phyloP scores from a whole-genome alignment of 768 basidiomycete species.

The Calocybe cyanea region DNA sequence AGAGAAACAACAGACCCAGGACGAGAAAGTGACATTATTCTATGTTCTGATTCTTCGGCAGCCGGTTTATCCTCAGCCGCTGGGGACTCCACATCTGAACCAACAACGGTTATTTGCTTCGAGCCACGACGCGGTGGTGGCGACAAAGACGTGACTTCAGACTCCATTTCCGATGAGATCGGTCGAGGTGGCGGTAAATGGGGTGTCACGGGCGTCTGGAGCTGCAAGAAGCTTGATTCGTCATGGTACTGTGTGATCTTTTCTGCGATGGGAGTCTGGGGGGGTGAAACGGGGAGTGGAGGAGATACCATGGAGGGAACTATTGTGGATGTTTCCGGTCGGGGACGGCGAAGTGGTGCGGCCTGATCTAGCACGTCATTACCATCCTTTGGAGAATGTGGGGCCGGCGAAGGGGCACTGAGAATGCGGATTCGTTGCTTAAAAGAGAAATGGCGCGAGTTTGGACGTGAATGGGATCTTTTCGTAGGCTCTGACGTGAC shows the following conservation, averaged over 20 bases:
- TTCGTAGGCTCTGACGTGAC: conserved; percentile 16
- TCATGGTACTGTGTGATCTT: conserved; percentile 50
- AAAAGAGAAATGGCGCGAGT: conserved; percentile 41
- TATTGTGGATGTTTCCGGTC: background rate
- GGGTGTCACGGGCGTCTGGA: conserved; percentile 44
- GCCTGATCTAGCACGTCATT: conserved; percentile 3
- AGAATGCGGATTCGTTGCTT: conserved; percentile 65
- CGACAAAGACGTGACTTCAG: conserved; percentile 48
- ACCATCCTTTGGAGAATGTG: conserved; percentile 20
- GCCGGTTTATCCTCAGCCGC: conserved; percentile 22
- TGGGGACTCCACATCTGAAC: conserved; percentile 24
- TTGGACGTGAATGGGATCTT: conserved; percentile 32
- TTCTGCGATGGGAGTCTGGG: conserved; percentile 59
- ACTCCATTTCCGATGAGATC: conserved; percentile 24
- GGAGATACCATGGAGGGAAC: background rate
- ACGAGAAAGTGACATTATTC: conserved; percentile 38
- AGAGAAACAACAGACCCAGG: conserved; percentile 54
- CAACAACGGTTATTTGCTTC: conserved; percentile 37
- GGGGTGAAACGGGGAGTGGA: conserved; percentile 21
- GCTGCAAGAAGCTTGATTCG: conserved; percentile 60
- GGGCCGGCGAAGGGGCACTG: conserved; percentile 47
- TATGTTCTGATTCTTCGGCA: conserved; percentile 26
- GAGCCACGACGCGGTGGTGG: conserved; percentile 64
- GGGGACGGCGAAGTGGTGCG: conserved; percentile 6
- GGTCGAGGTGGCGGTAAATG: conserved; percentile 25